Percentiles rank a stretch among this genome's conserved stretches.
Conservation (phyloP, 371 early-diverging fungal genomes). For the Aphelidium insulamus region DNA sequence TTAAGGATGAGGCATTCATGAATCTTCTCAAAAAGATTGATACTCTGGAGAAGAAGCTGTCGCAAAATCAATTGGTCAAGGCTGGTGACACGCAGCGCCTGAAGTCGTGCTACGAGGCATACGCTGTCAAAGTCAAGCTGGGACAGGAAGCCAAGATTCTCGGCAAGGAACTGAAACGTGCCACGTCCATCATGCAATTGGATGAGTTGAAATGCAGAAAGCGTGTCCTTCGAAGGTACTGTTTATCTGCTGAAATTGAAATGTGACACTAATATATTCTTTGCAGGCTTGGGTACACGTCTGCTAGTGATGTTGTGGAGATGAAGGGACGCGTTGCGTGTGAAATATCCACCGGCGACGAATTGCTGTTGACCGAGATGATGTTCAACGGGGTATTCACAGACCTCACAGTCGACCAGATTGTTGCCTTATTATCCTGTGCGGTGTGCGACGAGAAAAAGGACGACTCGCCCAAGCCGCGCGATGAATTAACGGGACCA, state of each 20-base stretch:
- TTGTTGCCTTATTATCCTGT: conserved; percentile 78
- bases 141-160: conserved; percentile 22
- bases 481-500: conserved; percentile 58
- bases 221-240: conserved; percentile 53
- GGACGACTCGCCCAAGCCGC: conserved; percentile 14
- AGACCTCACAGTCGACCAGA: conserved; percentile 71
- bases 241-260: neutral
- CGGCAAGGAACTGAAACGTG: conserved; percentile 36
- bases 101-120: conserved; percentile 35
- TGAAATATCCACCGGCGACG: conserved; percentile 95
- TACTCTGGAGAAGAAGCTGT: conserved; percentile 37
- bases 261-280: neutral
- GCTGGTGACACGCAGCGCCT: conserved; percentile 26
- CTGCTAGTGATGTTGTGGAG: conserved; percentile 61
- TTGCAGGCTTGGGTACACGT: conserved; percentile 55
- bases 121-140: conserved; percentile 32
- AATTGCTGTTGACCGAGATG: conserved; percentile 94
- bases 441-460: conserved; percentile 78
- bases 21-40: conserved; percentile 42
- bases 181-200: conserved; percentile 62
- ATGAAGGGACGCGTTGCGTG: conserved; percentile 98
- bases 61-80: conserved; percentile 27
- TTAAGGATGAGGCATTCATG: conserved; percentile 52
- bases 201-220: conserved; percentile 80
- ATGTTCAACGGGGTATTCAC: conserved; percentile 96